phyloP scores from a whole-genome alignment of 1,139 yeast genomes.

The Candida tunisiensis region DNA sequence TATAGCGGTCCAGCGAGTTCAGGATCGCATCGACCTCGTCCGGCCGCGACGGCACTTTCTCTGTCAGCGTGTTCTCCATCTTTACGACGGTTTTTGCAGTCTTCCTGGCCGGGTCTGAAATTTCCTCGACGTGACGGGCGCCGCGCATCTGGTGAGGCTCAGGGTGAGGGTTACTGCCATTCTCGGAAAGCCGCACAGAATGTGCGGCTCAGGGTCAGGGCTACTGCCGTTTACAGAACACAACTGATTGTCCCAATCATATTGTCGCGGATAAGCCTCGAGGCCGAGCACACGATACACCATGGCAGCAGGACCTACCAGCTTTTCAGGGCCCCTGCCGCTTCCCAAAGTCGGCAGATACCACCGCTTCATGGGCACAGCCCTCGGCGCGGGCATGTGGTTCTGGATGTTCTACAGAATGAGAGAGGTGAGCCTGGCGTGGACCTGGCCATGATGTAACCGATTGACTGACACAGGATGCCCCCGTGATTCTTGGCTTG shows the following conservation, averaged over 20 bases:
- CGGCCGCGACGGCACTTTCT: constrained; percentile 22
- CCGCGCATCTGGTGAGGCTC: no score
- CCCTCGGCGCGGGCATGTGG: constrained; percentile 76
- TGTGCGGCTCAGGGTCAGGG: no score
- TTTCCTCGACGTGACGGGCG: no score
- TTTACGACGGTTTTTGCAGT: background rate
- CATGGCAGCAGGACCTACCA: no score
- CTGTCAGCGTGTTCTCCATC: constrained; percentile 16
- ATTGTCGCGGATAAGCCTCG: no score
- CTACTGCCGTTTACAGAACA: no score
- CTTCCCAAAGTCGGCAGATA: constrained; percentile 17
- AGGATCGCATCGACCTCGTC: constrained; percentile 21
- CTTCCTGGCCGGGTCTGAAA: background rate
- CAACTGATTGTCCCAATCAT: no score
- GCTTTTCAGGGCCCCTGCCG: constrained; percentile 19
- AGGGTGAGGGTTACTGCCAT: no score
- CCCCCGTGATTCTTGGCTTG: constrained; percentile 23
- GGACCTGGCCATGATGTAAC: constrained; percentile 1
- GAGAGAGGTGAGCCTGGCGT: constrained; percentile 31
- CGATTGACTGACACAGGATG: constrained; percentile 13
- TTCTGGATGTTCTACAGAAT: constrained; percentile 70
- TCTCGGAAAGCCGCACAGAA: no score
- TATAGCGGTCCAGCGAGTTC: constrained; percentile 26
- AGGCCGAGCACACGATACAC: no score
- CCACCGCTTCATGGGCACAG: constrained; percentile 42